Evolutionary conservation across 2,329 filamentous ascomycete species (phyloP), one percentile per base, ranked within the genome.

Genomic region (Alternaria arborescens): DNA sequence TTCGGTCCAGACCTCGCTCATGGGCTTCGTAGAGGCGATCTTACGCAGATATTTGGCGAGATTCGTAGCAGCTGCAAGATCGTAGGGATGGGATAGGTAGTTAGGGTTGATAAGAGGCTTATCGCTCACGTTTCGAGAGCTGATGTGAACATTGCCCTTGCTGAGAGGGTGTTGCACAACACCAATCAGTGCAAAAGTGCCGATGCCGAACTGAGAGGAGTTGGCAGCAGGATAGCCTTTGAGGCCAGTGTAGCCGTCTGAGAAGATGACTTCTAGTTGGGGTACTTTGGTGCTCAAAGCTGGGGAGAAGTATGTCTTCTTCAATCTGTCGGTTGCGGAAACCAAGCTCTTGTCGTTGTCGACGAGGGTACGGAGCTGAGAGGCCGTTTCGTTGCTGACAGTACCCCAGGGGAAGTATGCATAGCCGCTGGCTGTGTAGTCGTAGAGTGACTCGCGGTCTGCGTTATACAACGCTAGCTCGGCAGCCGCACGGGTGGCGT

Each of bases 221-320:
- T 64, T 78, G 14, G 54, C 60, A 3, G 64, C 62, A 1, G 71
- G 71, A 43, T 75, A 74, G 36, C 78, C 77, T 63, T 77, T 78
- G 42, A 74, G 62, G 16, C 82, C 82, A 1, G 79, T 80, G 67
- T 82, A 83, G 3, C 80, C 80, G 60, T 83, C 81, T 1, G 79
- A 80, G 65, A 83, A 81, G 58, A 82, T 80, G 36, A 82, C 61
- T 65, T 83, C 81, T 1, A 81, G 64, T 59, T 82, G 78, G 0
- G 81, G 79, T 8, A 82, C 74, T n/a, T 62, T 58, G 5, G 63
- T 59, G 54, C 57, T 71, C 32, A 68, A 53, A 2, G 65, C 51
- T 11, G 82, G 68, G 16, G 70, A 67, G 43, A 85, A 71, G 58
- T 81, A 72, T 56, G 64, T 64, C 44, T 68, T 66, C 58, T 72